Conservation (phyloP, 139 green algal species). For the Diplosphaera chodatii region DNA sequence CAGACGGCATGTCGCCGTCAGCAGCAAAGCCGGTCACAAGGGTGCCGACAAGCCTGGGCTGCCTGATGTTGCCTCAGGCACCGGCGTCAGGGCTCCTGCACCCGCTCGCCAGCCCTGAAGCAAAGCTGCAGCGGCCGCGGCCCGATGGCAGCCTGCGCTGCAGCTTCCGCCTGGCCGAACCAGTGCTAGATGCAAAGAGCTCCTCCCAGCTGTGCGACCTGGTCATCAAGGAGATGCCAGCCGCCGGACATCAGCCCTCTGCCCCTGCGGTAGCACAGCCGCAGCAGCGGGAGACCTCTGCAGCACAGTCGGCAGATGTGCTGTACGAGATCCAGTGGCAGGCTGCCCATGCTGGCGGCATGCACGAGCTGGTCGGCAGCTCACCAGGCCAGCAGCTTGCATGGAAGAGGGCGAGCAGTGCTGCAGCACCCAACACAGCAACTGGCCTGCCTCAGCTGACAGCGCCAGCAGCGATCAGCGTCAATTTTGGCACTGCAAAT, state of each 20-base stretch:
- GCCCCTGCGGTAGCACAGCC: not conserved
- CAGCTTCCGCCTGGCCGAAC: not conserved
- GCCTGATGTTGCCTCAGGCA: not conserved
- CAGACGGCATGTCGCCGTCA: not conserved
- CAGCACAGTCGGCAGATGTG: not conserved
- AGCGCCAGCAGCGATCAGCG: too few species aligned
- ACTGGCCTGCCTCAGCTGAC: too few species aligned
- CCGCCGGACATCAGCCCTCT: not conserved
- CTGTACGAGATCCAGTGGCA: conserved; percentile 14
- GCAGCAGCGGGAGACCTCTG: not conserved
- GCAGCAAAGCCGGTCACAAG: not conserved
- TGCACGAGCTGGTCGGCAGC: not conserved
- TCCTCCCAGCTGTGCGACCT: not conserved
- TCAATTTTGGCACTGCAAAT: not conserved
- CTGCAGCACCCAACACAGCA: too few species aligned
- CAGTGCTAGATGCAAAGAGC: not conserved
- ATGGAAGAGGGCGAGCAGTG: too few species aligned
- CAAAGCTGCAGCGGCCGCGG: not conserved
- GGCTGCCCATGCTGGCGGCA: not conserved
- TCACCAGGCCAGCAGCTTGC: not conserved
- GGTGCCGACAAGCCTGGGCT: not conserved
- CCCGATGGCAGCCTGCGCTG: conserved; percentile 2
- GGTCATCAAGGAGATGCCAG: not conserved
- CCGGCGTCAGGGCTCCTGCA: not conserved
- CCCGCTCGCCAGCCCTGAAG: not conserved